Conservation (phyloP, 495 filamentous ascomycete genomes). For the Massariosphaeria phaeospora region DNA sequence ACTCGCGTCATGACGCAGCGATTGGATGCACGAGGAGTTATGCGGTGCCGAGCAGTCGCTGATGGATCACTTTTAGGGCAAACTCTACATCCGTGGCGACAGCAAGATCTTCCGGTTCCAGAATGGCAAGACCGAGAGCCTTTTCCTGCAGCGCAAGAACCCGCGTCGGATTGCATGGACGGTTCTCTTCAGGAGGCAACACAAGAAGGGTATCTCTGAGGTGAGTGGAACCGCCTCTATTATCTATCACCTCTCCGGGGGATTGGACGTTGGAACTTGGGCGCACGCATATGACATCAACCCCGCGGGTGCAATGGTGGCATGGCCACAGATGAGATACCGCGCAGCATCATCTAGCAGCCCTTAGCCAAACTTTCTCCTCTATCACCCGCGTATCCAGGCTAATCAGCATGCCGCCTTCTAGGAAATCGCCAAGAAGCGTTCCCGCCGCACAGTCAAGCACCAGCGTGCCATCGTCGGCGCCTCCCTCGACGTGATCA, state of each 20-base stretch:
- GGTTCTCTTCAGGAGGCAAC: conserved; percentile 91
- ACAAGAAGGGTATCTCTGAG: conserved; percentile 99
- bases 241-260: not conserved
- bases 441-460: conserved; percentile 97
- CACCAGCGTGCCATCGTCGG: conserved; percentile 97
- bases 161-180: conserved; percentile 98
- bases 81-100: conserved; percentile 98
- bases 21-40: not conserved
- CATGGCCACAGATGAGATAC: too few species aligned
- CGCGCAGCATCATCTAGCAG: too few species aligned
- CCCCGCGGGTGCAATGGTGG: too few species aligned
- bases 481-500: conserved; percentile 98
- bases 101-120: conserved; percentile 99
- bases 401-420: conserved; percentile 11
- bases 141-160: conserved; percentile 99
- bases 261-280: conserved; percentile 2
- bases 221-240: conserved; percentile 53
- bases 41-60: conserved; percentile 19
- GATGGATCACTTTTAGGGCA: conserved; percentile 58
- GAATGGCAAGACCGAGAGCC: conserved; percentile 98
- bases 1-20: not conserved
- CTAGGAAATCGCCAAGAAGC: conserved; percentile 99
- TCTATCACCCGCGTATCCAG: not conserved
- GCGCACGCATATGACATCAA: conserved; percentile 4
- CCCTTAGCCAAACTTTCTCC: too few species aligned